A percentile compares a stretch with the other conserved stretches of the same genome.
Conservation (phyloP, 192 early-diverging fungal species). For the Coemansia sp. region DNA sequence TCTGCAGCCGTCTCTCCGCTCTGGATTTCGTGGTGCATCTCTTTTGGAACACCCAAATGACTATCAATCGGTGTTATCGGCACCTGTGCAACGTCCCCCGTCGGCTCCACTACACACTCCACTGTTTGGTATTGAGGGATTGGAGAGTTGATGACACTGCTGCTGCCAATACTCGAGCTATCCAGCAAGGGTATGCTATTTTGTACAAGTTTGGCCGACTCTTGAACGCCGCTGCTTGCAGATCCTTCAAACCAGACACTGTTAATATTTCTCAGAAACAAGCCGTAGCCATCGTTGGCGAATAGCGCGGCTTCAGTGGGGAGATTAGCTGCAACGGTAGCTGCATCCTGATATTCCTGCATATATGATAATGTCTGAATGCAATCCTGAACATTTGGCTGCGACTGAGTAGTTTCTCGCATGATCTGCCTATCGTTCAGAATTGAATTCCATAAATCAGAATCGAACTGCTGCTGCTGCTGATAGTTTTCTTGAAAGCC, state of each 20-base stretch:
- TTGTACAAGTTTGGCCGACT: neutral
- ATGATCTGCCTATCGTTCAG: neutral
- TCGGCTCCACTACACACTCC: neutral
- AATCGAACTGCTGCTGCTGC: neutral
- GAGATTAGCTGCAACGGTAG: neutral
- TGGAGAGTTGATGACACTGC: conserved; percentile 1
- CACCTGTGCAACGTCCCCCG: neutral
- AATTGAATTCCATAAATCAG: neutral
- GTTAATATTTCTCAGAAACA: neutral
- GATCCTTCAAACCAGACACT: neutral
- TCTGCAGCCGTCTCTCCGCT: neutral
- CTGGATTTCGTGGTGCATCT: neutral
- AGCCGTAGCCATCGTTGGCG: neutral
- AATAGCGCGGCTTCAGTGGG: neutral
- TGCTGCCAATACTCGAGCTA: neutral
- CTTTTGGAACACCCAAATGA: neutral
- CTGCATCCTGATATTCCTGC: neutral
- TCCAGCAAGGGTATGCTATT: neutral
- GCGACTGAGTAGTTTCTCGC: neutral
- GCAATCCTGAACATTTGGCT: neutral
- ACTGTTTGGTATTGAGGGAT: neutral
- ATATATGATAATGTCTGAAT: conserved; percentile 1
- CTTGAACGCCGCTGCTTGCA: neutral
- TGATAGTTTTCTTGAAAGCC: neutral
- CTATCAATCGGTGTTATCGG: neutral